phyloP scores from a whole-genome alignment of 148 eudicot genomes.

The Gaultheria prostrata region DNA sequence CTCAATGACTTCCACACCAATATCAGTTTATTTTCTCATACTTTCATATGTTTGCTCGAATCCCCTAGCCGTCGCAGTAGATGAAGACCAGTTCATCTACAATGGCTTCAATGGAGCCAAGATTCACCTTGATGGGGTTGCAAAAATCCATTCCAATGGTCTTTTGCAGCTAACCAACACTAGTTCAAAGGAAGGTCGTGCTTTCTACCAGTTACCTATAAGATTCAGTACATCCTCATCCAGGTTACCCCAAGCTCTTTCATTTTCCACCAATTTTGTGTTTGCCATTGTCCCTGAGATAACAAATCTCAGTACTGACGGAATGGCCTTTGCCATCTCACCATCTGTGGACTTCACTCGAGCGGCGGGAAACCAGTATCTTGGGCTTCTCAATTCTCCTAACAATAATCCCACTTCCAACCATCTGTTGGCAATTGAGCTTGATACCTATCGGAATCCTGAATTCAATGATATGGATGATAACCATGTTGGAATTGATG shows the following conservation, averaged over 20 bases:
- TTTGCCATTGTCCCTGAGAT: slow-evolving; percentile 17
- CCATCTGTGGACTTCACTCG: slow-evolving; percentile 18
- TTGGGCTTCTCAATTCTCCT: slow-evolving; percentile 22
- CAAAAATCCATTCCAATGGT: slow-evolving; percentile 20
- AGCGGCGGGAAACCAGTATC: slow-evolving; percentile 12
- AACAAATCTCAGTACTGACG: slow-evolving; percentile 4
- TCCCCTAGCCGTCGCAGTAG: neutral
- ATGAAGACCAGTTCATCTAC: neutral
- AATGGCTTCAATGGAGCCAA: slow-evolving; percentile 21
- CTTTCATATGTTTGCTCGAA: neutral
- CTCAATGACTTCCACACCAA: neutral
- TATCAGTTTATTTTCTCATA: neutral
- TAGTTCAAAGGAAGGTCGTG: slow-evolving; percentile 23
- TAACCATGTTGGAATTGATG: slow-evolving; percentile 40
- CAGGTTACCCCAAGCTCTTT: neutral
- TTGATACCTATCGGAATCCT: slow-evolving; percentile 31
- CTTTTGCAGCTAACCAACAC: slow-evolving; percentile 28
- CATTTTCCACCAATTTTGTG: slow-evolving; percentile 16
- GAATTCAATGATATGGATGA: slow-evolving; percentile 26
- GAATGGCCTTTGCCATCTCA: slow-evolving; percentile 28
- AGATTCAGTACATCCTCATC: neutral
- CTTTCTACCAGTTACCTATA: slow-evolving; percentile 20
- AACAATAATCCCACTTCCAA: slow-evolving; percentile 4
- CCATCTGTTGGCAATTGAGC: slow-evolving; percentile 32
- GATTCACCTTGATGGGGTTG: slow-evolving; percentile 23